Evolutionary conservation across 768 basidiomycete genomes (phyloP), one percentile per base, ranked within the genome.

Genomic region (Mycena pura): DNA sequence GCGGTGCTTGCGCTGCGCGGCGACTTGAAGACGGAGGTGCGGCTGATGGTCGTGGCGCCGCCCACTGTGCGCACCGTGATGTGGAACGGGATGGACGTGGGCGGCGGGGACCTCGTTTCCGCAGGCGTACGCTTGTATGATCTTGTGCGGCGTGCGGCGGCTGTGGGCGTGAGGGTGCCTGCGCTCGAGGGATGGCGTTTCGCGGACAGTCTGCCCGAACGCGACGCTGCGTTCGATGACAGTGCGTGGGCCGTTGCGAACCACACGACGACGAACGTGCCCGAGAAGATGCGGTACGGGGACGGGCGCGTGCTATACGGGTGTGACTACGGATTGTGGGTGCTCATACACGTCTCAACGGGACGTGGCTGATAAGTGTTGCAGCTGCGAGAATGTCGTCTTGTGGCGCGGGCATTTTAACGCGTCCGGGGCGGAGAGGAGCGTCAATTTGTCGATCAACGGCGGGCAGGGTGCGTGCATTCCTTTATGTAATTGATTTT

Each of bases 271-370:
- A 93, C 93, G 27, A 92, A 90, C 64, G 86, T 89, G 57, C 88
- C 90, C 6, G 78, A 79, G 43, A 86, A 87, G 69, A 89, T 89
- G 11, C 76, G 82, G 62, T 91, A 90, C 65, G 90, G 90, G 1
- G 89, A 92, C 63, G 90, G 90, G 2, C 77, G 89, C 44, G 77
- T 92, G 19, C 75, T 95, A n/a, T 93, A 92, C 72, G 92, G 91
- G 1, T 93, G 91, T 68, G 93, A 94, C 72, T 95, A 95, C 73
- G 90, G 86, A 55, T 95, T 88, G 92, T 93, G 60, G 72, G 88
- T 75, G 3, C 24, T 19, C 31, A 38, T 22, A 36, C 17, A 9
- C 38, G 15, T 28, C n/a, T 15, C 0, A n/a, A 19, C 0, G 21
- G n/a, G n/a, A n/a, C n/a, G 15, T 40, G n/a, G 29, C 38, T 68